Evolutionary conservation across 208 protist genomes (phyloP), one percentile per base, ranked within the genome.

Genomic region (Vickermania ingenoplastis): DNA sequence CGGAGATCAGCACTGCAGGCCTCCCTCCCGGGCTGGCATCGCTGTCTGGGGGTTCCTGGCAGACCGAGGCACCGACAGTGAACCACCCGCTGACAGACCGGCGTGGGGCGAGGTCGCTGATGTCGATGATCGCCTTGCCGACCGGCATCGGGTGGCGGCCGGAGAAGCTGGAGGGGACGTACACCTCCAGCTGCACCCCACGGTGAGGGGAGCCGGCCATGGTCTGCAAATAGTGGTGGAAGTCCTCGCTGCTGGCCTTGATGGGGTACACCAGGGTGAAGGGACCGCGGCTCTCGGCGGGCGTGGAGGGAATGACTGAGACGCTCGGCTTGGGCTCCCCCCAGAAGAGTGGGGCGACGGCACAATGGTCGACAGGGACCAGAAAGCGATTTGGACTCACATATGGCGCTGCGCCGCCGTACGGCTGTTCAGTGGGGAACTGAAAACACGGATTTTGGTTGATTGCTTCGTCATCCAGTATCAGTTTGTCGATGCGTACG

Each of bases 101-200:
- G 11, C 63, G 67, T 0, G 74, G 59, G 7, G 54, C 61, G 26
- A 94, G 71, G 7, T 57, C 30, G 30, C 86, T 73, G 0, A 94
- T 63, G 4, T 58, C 36, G 11, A 94, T 50, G 51, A 86, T 65
- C 49, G 69, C 66, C 56, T 77, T 83, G 21, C 87, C 87, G 1
- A 94, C 77, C 50, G 63, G 67, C 31, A 89, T 62, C 0, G 81
- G 56, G 3, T 66, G 69, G 0, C 83, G 68, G 7, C 87, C 87
- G 59, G 79, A 90, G 67, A 89, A 94, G 57, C 77, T 91, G 13
- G 81, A 83, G 3, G 87, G 87, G 0, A 94, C 87, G 56, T 77
- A 88, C 28, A 94, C 75, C 57, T 77, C 63, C 50, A 94, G 31
- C 61, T 88, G 81, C 59, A 94, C 41, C 2, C 87, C 87, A 30